Base-by-base conservation (phyloP, 805 yeast species). In the Saccharomycopsis malanga region DNA sequence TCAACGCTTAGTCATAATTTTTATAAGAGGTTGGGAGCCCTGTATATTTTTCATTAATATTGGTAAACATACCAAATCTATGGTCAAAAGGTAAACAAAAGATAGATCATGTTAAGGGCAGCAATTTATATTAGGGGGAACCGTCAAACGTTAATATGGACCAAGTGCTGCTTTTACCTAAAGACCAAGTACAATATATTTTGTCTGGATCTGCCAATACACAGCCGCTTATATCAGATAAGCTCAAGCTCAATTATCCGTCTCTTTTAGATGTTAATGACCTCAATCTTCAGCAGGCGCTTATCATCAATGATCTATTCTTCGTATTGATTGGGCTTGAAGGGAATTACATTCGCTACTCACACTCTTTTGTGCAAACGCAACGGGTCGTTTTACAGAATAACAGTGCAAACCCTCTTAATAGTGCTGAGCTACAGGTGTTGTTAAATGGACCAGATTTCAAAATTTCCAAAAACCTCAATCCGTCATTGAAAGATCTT, bases 311-410 rank as follows among this genome's bases (percentile, higher is more conserved):
- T 49, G 98, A 91, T 60, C 59, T 88, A 7, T 57, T 87, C 18
- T 73, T 72, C 55, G 81, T 85, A 1, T 60, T 93, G 12, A 55
- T 79, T 27, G 94, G 94, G 0, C 63, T 73, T 23, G 95, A 88
- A 61, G 97, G 97, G 0, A 69, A 71, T 18, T 87, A 83, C 58
- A 76, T 91, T 30, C 68, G 88, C 38, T 87, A 74, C 58, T 72
- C 81, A 27, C 83, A 77, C 37, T 68, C 71, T 18, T 86, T 76
- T 57, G 14, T 25, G 4, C 12, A 52, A 0, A 59, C 63, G 29
- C 30, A 9, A 7, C 7, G 12, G 7, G 30, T 27, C 7, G 12
- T 9, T 27, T 12, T 27, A 7, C 7, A 27, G 30, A 12, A 34
- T 9, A 14, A 15, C 38, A 14, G 38, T 34, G 39, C 46, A 25